phyloP scores from a whole-genome alignment of 768 basidiomycete genomes.

The Auriculariales sp. region DNA sequence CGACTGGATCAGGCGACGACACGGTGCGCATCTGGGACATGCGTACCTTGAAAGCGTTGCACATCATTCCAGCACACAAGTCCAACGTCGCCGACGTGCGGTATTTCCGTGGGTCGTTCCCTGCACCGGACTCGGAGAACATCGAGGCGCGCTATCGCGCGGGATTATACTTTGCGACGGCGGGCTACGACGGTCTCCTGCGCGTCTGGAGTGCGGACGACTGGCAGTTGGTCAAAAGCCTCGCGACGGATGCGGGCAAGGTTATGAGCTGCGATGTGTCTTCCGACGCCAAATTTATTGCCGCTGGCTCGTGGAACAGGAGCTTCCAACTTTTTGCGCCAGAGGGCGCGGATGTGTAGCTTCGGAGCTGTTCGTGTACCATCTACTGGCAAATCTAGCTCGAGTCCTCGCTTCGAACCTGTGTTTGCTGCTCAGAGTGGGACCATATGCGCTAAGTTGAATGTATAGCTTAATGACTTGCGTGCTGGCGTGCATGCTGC shows the following conservation, averaged over 20 bases:
- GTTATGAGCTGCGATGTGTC: conserved; percentile 96
- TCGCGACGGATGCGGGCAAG: conserved; percentile 93
- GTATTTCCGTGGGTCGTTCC: conserved; percentile 52
- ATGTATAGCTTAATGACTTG: too few species aligned
- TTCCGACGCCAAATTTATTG: conserved; percentile 68
- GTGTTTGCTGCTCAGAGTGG: too few species aligned
- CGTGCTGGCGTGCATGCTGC: too few species aligned
- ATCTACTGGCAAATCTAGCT: too few species aligned
- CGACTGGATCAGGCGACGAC: conserved; percentile 93
- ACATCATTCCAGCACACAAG: conserved; percentile 92
- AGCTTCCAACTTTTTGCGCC: conserved; percentile 89
- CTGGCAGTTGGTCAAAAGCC: conserved; percentile 80
- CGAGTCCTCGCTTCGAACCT: too few species aligned
- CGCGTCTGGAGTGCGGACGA: conserved; percentile 97
- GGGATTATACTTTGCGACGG: conserved; percentile 83
- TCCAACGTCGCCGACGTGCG: conserved; percentile 91
- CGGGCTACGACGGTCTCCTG: conserved; percentile 90
- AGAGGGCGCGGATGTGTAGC: conserved; percentile 33
- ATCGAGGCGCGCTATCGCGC: conserved; percentile 64
- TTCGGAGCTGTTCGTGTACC: too few species aligned
- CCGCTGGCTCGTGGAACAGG: conserved; percentile 83
- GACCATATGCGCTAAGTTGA: too few species aligned
- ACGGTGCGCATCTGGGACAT: conserved; percentile 99
- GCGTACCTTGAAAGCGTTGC: conserved; percentile 79
- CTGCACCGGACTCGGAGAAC: conserved; percentile 39